phyloP scores from a whole-genome alignment of 257 asterid species.

The Datura wrightii region DNA sequence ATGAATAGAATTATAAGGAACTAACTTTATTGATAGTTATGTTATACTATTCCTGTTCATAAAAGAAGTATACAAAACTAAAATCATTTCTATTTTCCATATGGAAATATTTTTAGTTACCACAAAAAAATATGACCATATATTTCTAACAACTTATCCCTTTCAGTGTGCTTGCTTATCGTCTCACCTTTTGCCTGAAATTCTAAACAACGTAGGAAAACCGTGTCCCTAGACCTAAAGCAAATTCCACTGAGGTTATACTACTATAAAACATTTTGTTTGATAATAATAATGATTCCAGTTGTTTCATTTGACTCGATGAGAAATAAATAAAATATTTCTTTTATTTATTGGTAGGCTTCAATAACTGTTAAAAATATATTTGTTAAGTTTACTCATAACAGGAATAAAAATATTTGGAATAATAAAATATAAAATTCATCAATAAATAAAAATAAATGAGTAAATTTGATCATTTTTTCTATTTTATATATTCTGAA shows the following conservation, averaged over 20 bases:
- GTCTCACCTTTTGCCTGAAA: not conserved
- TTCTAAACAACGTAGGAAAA: not conserved
- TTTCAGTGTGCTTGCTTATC: not conserved
- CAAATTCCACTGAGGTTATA: not conserved
- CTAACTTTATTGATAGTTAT: not conserved
- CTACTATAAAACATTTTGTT: not conserved
- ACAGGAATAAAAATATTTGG: too few relatives aligned
- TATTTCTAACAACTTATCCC: not conserved
- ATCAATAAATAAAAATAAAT: too few relatives aligned
- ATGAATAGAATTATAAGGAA: not conserved
- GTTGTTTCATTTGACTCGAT: not conserved
- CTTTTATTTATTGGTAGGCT: too few relatives aligned
- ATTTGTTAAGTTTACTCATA: too few relatives aligned
- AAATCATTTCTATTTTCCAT: not conserved
- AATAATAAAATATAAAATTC: too few relatives aligned
- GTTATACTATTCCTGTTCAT: not conserved
- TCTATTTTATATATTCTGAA: too few relatives aligned
- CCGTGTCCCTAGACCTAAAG: not conserved
- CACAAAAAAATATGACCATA: too few relatives aligned
- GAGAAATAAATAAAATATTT: not conserved
- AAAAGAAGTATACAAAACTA: not conserved
- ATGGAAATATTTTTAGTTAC: not conserved
- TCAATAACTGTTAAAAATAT: too few relatives aligned
- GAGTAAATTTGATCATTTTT: too few relatives aligned
- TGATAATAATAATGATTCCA: not conserved